Percentiles rank a stretch among this genome's conserved stretches.
These are phyloP conservation scores for Umbellularia californica DNA, from an alignment of 164 flowering plant genomes.

Conservation along the genomic window DNA sequence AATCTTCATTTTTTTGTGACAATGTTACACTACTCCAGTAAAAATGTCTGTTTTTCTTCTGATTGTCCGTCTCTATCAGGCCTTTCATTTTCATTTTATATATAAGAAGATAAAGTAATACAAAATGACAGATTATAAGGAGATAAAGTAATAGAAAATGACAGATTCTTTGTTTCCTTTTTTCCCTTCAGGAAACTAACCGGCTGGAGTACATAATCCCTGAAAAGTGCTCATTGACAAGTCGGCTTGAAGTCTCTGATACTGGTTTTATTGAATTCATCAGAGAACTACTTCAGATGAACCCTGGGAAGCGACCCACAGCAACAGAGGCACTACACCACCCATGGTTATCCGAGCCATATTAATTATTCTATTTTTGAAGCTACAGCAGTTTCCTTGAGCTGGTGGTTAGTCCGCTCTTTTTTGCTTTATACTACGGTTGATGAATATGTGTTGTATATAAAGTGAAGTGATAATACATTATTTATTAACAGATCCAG, in stretches of 20 bases:
- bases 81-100: too few species aligned
- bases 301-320: slow-evolving; percentile 68
- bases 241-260: slow-evolving; percentile 53
- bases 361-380: slow-evolving; percentile 15
- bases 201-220: slow-evolving; percentile 66
- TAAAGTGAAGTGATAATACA: neutral
- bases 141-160: neutral
- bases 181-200: slow-evolving; percentile 52
- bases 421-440: neutral
- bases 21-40: neutral
- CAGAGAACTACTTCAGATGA: slow-evolving; percentile 54
- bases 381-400: neutral
- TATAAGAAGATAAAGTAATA: neutral
- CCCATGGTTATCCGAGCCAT: slow-evolving; percentile 71
- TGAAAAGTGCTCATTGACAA: slow-evolving; percentile 60
- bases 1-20: neutral
- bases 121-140: neutral
- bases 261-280: slow-evolving; percentile 50
- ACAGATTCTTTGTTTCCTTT: neutral
- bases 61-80: too few species aligned
- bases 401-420: neutral
- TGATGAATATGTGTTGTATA: neutral
- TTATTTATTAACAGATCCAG: neutral
- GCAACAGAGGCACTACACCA: slow-evolving; percentile 78
- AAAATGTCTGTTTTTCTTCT: too few species aligned